phyloP scores from a whole-genome alignment of 2,329 filamentous ascomycete genomes.

The Fusarium aywerte region DNA sequence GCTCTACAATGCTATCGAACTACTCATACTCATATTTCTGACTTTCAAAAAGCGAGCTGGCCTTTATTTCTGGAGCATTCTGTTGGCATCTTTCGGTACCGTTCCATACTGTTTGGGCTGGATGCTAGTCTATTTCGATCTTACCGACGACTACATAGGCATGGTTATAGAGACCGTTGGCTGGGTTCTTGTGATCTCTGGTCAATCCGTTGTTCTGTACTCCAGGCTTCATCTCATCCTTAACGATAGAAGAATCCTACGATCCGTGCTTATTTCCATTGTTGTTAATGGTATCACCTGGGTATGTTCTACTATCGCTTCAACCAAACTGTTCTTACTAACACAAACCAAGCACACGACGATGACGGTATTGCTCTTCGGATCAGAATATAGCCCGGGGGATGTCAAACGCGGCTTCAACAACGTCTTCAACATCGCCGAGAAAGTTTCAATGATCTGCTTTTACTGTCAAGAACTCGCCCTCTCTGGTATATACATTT shows the following conservation, averaged over 20 bases:
- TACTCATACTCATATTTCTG: conserved; percentile 47
- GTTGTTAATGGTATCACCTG: conserved; percentile 53
- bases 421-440: conserved; percentile 47
- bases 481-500: conserved; percentile 23
- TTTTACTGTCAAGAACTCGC: conserved; percentile 25
- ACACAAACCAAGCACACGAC: conserved; percentile 54
- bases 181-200: conserved; percentile 20
- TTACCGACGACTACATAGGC: conserved; percentile 18
- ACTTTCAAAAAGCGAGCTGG: conserved; percentile 48
- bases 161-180: conserved; percentile 35
- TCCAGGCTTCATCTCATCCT: conserved; percentile 22
- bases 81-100: conserved; percentile 49
- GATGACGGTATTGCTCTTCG: conserved; percentile 56
- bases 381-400: conserved; percentile 2
- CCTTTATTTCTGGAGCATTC: conserved; percentile 55
- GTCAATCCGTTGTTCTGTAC: conserved; percentile 30
- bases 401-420: conserved; percentile 15
- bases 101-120: conserved; percentile 57
- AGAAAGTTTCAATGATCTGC: conserved; percentile 21
- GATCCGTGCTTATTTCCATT: conserved; percentile 17
- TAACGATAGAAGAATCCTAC: neutral
- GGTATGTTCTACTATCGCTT: neutral
- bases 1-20: conserved; percentile 49
- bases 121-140: conserved; percentile 53
- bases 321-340: fast-evolving